phyloP scores from a whole-genome alignment of 768 basidiomycete species.

The Psilocybe cubensis region DNA sequence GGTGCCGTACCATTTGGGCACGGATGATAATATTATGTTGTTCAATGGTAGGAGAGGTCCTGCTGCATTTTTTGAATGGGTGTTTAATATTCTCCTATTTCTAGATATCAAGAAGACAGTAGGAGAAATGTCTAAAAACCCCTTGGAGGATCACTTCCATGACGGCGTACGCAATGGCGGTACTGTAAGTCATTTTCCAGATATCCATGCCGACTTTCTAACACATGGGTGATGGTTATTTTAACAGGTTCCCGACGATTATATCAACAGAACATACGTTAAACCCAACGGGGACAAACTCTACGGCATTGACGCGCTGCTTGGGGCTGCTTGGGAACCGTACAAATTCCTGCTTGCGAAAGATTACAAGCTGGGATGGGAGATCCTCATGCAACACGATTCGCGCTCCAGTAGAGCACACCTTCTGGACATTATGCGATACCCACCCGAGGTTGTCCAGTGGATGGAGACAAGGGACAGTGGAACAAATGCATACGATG shows the following conservation, averaged over 20 bases:
- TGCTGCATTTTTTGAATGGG: neutral
- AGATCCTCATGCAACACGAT: conserved; percentile 25
- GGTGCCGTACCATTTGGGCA: conserved; percentile 11
- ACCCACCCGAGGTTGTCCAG: conserved; percentile 27
- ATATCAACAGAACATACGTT: conserved; percentile 6
- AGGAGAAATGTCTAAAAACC: neutral
- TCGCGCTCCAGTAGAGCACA: conserved; percentile 20
- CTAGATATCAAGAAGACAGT: conserved; percentile 9
- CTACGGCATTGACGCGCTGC: conserved; percentile 2
- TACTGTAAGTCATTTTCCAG: neutral
- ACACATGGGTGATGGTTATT: neutral
- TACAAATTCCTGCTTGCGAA: conserved; percentile 8
- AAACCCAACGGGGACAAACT: conserved; percentile 2
- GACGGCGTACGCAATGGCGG: conserved; percentile 9
- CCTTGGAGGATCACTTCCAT: conserved; percentile 4
- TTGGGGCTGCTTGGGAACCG: conserved; percentile 7
- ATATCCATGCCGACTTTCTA: neutral
- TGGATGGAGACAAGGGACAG: conserved; percentile 37
- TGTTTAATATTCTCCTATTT: neutral
- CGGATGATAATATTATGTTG: conserved; percentile 6
- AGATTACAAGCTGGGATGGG: conserved; percentile 24
- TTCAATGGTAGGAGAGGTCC: neutral
- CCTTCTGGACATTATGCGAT: conserved; percentile 11
- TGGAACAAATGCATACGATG: conserved; percentile 34
- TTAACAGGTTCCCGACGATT: conserved; percentile 6